phyloP scores from a whole-genome alignment of 306 rosid species.

The Dicorynia guianensis region DNA sequence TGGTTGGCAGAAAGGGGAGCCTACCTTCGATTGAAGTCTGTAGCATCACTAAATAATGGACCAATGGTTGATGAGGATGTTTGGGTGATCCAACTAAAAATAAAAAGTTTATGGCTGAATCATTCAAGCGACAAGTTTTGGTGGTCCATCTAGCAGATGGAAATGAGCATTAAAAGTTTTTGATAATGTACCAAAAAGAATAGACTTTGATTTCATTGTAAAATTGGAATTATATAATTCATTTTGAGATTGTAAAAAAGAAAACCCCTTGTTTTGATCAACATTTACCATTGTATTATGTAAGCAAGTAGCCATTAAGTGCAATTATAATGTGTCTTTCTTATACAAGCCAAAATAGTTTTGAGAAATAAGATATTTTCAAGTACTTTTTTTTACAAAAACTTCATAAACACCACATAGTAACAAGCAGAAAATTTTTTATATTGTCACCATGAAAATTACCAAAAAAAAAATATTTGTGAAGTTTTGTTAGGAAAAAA shows the following conservation, averaged over 20 bases:
- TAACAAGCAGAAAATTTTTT: no score
- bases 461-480: no score
- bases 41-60: slow-evolving; percentile 44
- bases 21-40: slow-evolving; percentile 49
- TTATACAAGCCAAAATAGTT: slow-evolving; percentile 31
- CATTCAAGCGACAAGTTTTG: slow-evolving; percentile 39
- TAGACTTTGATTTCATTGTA: slow-evolving; percentile 36
- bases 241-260: slow-evolving; percentile 30
- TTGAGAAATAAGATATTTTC: slow-evolving; percentile 22
- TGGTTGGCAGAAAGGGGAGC: slow-evolving; percentile 55
- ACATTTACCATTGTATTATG: no score
- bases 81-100: slow-evolving; percentile 49
- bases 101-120: slow-evolving; percentile 48
- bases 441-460: no score
- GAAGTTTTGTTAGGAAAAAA: no score
- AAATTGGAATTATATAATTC: slow-evolving; percentile 1
- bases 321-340: slow-evolving; percentile 44
- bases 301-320: slow-evolving; percentile 16
- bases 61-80: slow-evolving; percentile 56
- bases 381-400: no score
- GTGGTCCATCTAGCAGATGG: slow-evolving; percentile 55
- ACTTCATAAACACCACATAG: no score
- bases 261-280: slow-evolving; percentile 22
- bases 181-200: slow-evolving; percentile 44
- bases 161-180: slow-evolving; percentile 49